Conservation (phyloP, 73 alveolate species). For the Uronychia setigera region DNA sequence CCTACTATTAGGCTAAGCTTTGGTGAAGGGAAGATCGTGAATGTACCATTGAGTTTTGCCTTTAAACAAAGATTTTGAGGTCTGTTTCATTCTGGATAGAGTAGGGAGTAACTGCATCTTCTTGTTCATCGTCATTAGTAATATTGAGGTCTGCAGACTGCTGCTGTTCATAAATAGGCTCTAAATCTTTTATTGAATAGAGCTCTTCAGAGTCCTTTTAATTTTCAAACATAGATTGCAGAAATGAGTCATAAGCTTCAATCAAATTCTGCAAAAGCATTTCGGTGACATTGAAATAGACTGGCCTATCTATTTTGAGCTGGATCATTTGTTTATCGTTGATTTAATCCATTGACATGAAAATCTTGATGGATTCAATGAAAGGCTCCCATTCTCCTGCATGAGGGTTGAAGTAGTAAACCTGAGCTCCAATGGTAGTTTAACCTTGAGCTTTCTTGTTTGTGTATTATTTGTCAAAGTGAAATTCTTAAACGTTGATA, state of each 20-base stretch:
- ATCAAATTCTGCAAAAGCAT: constrained; percentile 41
- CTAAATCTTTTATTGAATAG: neutral
- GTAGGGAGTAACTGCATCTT: neutral
- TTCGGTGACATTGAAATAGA: constrained; percentile 45
- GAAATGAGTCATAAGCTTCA: neutral
- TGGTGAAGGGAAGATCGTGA: neutral
- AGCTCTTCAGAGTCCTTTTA: neutral
- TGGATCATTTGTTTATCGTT: constrained; percentile 1
- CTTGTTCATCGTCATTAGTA: constrained; percentile 5
- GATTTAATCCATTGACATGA: constrained; percentile 5
- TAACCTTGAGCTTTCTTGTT: constrained; percentile 24
- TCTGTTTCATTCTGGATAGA: neutral
- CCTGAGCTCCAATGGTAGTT: constrained; percentile 19
- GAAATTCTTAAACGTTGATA: constrained; percentile 31
- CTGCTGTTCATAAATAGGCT: neutral
- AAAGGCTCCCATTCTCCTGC: constrained; percentile 69
- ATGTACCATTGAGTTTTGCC: neutral
- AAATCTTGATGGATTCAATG: constrained; percentile 7
- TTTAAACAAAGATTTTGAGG: neutral
- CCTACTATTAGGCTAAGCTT: neutral
- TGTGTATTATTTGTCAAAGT: constrained; percentile 21
- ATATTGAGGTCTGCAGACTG: constrained; percentile 27
- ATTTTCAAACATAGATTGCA: neutral
- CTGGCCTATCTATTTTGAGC: constrained; percentile 15
- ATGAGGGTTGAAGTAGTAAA: constrained; percentile 35